phyloP scores from a whole-genome alignment of 257 asterid species.

The Salvia miltiorrhiza region DNA sequence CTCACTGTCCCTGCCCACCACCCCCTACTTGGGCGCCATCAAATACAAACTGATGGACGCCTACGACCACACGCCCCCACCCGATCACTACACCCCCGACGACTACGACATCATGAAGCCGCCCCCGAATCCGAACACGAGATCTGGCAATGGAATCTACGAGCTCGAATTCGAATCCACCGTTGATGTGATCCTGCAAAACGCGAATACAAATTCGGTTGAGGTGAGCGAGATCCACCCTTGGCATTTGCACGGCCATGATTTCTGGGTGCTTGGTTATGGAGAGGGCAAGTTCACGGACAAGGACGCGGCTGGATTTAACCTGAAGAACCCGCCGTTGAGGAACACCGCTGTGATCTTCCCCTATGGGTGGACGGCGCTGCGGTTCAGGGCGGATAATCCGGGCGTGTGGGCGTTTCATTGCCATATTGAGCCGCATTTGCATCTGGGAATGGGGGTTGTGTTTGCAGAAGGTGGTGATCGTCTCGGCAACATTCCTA shows the following conservation, averaged over 20 bases:
- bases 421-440: conserved; percentile 75
- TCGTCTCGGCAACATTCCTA: conserved; percentile 35
- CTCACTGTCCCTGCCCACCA: conserved; percentile 54
- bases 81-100: conserved; percentile 21
- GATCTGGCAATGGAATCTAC: conserved; percentile 55
- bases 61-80: conserved; percentile 43
- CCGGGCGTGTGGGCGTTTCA: conserved; percentile 93
- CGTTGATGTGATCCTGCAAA: conserved; percentile 66
- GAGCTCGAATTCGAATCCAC: conserved; percentile 48
- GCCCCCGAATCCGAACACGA: conserved; percentile 55
- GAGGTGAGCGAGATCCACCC: conserved; percentile 77
- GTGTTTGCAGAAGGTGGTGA: conserved; percentile 66
- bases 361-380: conserved; percentile 83
- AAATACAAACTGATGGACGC: conserved; percentile 33
- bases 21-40: conserved; percentile 72
- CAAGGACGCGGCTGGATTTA: conserved; percentile 40
- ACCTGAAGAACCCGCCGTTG: conserved; percentile 62
- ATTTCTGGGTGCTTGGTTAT: too few species aligned
- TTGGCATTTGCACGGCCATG: conserved; percentile 93
- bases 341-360: conserved; percentile 62
- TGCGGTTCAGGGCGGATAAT: conserved; percentile 69
- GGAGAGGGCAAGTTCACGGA: too few species aligned
- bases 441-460: conserved; percentile 84
- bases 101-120: conserved; percentile 52
- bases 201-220: conserved; percentile 70